A percentile compares a stretch with the other conserved stretches of the same genome.
Evolutionary conservation across 1,139 yeast species (phyloP).

Genomic region (Debaryomyces psychrophilus): DNA sequence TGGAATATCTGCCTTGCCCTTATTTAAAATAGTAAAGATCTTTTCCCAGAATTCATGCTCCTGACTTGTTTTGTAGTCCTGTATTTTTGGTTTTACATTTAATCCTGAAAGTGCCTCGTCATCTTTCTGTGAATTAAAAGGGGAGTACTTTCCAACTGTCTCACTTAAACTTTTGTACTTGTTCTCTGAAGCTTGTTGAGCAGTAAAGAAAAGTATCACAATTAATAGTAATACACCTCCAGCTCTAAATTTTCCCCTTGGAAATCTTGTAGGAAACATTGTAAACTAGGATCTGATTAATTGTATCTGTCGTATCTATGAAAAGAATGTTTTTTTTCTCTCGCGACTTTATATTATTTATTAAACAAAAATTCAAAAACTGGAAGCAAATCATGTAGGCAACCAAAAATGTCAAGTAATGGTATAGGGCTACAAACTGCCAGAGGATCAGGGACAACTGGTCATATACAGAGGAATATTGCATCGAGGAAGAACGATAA

Average conservation of each 20-base stretch:
- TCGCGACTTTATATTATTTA: background rate
- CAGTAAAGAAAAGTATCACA: constrained; percentile 3
- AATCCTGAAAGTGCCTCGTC: background rate
- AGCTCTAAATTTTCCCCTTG: constrained; percentile 1
- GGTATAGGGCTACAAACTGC: constrained; percentile 68
- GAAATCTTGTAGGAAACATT: background rate
- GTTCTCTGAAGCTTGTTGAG: background rate
- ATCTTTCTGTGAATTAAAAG: constrained; percentile 1
- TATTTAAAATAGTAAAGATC: constrained; percentile 23
- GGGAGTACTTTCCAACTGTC: constrained; percentile 2
- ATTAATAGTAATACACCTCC: background rate
- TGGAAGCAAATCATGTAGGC: background rate
- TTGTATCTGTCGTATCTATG: background rate
- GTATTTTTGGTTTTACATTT: constrained; percentile 1
- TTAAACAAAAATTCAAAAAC: background rate
- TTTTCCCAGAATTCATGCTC: constrained; percentile 27
- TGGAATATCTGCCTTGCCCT: constrained; percentile 18
- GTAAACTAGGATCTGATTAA: background rate
- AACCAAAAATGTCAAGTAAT: constrained; percentile 57
- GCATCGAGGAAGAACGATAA: constrained; percentile 28
- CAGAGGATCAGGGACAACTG: constrained; percentile 76
- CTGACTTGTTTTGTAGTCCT: background rate
- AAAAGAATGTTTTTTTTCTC: background rate
- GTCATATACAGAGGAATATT: constrained; percentile 59
- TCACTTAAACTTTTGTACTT: constrained; percentile 1